Base-by-base conservation (phyloP, 179 eudicot genomes). In the Corrigiola litoralis region DNA sequence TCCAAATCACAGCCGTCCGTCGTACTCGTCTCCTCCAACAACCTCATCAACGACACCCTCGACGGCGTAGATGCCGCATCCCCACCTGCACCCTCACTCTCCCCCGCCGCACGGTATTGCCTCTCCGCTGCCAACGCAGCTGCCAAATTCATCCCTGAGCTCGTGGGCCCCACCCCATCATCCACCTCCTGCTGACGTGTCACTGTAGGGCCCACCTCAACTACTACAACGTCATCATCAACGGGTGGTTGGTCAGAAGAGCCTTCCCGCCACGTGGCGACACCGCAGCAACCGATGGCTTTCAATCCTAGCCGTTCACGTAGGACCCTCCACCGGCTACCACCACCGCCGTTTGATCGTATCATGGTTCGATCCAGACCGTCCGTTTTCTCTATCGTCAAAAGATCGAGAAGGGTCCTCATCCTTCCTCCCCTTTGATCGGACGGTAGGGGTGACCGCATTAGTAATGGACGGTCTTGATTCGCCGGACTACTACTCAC, bases 41-140 rank as follows among this genome's bases (percentile, higher is more conserved):
- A 34, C 59, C 76, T 76, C 89, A 82, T 84, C 79, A 84, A 31
- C 36, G 86, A 82, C 74, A 82, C 78, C 48, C 74, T 63, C 47
- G 27, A 58, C 37, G 70, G 73, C 34, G 75, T 64, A 31, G 56
- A 5, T 11, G n/a, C 42, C 5, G 23, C 41, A 2, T 48, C 42
- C 1, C 67, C 34, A 5, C 56, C 49, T 29, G 33, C 29, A n/a
- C 50, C 38, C 16, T 25, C 25, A 5, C 41, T 24, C 2, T 17
- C 54, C 48, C 53, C 72, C 11, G 8, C 36, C 28, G 61, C 63
- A 9, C 77, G 42, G 46, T 40, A 16, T 13, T 58, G 62, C 38
- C 78, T 69, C 58, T 74, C 78, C 18, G 70, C 74, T 27, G 70
- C 78, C 36, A 74, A 60, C 31, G 74, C 78, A 17, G 61, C 58